phyloP scores from a whole-genome alignment of 164 flowering plant genomes.

The Dillenia suffruticosa region DNA sequence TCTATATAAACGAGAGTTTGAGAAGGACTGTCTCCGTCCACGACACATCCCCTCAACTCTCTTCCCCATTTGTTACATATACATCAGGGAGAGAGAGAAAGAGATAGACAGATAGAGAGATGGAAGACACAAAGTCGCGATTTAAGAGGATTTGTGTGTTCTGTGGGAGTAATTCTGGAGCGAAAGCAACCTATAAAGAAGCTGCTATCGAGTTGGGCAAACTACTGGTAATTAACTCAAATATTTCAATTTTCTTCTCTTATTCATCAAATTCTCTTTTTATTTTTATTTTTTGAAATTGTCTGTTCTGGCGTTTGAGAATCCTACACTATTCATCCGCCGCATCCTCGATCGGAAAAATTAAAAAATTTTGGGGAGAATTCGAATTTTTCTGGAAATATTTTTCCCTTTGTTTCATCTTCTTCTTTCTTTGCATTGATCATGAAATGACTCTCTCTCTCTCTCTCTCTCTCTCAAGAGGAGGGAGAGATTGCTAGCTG shows the following conservation, averaged over 20 bases:
- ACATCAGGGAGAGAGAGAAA: slow-evolving; percentile 4
- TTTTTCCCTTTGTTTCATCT: not conserved
- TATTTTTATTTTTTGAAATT: not conserved
- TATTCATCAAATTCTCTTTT: not conserved
- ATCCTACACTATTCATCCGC: no score
- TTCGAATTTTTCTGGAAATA: not conserved
- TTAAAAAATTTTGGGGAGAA: no score
- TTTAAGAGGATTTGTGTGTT: slow-evolving; percentile 82
- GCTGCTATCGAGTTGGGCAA: slow-evolving; percentile 79
- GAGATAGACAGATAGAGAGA: no score
- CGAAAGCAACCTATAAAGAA: slow-evolving; percentile 73
- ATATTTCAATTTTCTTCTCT: not conserved
- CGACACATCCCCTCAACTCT: no score
- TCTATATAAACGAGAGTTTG: no score
- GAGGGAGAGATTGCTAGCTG: slow-evolving; percentile 56
- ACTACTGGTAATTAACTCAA: slow-evolving; percentile 55
- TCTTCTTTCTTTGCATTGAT: not conserved
- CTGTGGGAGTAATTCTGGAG: slow-evolving; percentile 88
- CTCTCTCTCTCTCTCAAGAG: not conserved
- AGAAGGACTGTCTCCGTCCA: no score
- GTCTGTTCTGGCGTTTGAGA: not conserved
- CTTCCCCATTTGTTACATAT: no score
- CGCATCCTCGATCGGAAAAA: no score
- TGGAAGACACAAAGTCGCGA: slow-evolving; percentile 50
- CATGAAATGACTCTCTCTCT: no score